Evolutionary conservation across 1,284 basidiomycete species (phyloP), one percentile per base, ranked within the genome.

Genomic region (Salmacisia buchloeana): DNA sequence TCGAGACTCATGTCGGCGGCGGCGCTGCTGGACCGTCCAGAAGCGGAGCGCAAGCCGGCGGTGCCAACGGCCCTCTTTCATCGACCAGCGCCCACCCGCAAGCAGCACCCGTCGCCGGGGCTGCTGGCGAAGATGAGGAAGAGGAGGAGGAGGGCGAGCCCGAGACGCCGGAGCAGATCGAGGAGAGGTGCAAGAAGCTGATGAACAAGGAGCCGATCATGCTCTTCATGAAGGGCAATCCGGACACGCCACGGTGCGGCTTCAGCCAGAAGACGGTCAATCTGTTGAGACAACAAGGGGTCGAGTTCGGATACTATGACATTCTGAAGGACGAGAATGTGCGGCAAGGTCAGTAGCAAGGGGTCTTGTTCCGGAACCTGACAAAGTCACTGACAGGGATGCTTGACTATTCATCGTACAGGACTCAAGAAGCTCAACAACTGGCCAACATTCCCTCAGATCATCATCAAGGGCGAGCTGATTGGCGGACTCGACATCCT

Each of bases 151-250:
- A 68, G 43, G n/a, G 39, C 18, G 38, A 38, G 21, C 23, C 46
- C 18, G 89, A 91, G 79, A 84, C 85, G 4, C 80, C 83, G n/a
- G 88, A 88, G 69, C 83, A 89, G 69, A 84, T 92, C 25, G 83
- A 85, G 46, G 76, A 79, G 46, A 84, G 91, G 60, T 85, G 92
- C 79, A 82, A 80, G 33, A 73, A 69, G 56, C 80, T 90, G 82
- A 90, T 90, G 90, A 83, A 83, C 70, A 82, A 83, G 73, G 81
- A 81, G 73, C 83, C 83, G 68, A 84, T 97, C 57, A 86, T 98
- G 62, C 81, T 98, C 63, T 97, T 98, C 85, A 98, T 98, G 94
- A 98, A 98, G 82, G 96, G 94, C 25, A 88, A 87, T 68, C 91
- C 91, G 0, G 86, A 89, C 54, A 83, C 85, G 29, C 96, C 80